Base-by-base conservation (phyloP, 2,329 filamentous ascomycete species). In the Diplodia mutila region DNA sequence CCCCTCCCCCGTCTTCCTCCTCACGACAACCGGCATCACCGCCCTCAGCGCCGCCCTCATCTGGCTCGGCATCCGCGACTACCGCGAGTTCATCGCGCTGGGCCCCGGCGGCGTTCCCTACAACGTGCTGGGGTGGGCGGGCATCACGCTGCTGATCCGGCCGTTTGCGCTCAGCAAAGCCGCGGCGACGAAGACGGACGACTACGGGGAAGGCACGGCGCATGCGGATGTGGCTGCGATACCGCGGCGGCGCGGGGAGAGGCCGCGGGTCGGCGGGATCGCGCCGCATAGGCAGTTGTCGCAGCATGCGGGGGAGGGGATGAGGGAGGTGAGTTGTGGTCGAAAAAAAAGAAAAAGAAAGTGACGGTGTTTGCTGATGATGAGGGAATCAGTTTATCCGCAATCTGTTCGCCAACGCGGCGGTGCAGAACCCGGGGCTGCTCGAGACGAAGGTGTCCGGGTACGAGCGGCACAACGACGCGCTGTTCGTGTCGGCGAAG, bases 391-490 rank as follows among this genome's bases (percentile, higher is more conserved):
- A 55, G 53, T 18, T 11, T 7, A 49, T 61, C 27, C 42, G 11
- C 18, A 34, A 32, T 11, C 42, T 49, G 8, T 61, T 61, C 42
- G 57, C 57, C 1, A 49, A 34, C 29, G 57, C 57, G 27, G 57
- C 57, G 42, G 25, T 25, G 27, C 16, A n/a, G 57, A 61, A 61
- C 42, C 42, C 57, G 57, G 11, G 4, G 3, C 2, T 49, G 14
- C 25, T 61, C 23, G 57, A 61, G 42, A 34, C 25, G n/a, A 32
- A 23, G 25, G 14, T 2, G 27, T 61, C 57, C 25, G 11, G 16
- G 27, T 61, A 61, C 42, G 57, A 61, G 27, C 42, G 42, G 9
- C 57, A 61, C 42, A 61, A 61, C 57, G 5, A 34, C 16, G 57
- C 57, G 27, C 42, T 61, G 42, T 61, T 61, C 27, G 57, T 61